These are phyloP conservation scores for Solanum acaule DNA, from an alignment of 257 asterid genomes.

Conservation along the genomic window DNA sequence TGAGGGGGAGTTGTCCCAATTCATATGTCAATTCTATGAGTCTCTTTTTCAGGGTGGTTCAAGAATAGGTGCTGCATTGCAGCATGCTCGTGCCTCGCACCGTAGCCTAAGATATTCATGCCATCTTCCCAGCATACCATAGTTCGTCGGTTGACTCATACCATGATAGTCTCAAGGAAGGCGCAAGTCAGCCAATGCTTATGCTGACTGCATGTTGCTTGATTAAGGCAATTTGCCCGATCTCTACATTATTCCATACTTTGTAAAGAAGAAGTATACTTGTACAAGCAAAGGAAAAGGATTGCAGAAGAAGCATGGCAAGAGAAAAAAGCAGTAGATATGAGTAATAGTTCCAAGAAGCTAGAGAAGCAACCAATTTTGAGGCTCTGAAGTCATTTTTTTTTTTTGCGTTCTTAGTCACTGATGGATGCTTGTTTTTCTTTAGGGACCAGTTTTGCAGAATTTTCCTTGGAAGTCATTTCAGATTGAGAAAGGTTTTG, in stretches of 20 bases:
- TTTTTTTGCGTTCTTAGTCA: background rate
- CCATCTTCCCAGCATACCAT: constrained; percentile 30
- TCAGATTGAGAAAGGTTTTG: background rate
- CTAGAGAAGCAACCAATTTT: background rate
- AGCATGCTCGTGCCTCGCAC: constrained; percentile 49
- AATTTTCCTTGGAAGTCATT: background rate
- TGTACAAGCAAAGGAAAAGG: constrained; percentile 1
- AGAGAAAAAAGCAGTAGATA: background rate
- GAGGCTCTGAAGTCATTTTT: background rate
- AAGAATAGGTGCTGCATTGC: constrained; percentile 52
- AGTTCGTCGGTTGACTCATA: background rate
- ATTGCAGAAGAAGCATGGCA: background rate
- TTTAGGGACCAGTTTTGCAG: background rate
- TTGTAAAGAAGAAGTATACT: background rate
- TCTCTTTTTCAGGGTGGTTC: constrained; percentile 69
- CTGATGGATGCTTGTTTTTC: background rate
- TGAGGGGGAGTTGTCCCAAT: constrained; percentile 78
- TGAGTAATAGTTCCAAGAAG: background rate
- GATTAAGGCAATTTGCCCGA: background rate
- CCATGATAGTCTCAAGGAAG: background rate
- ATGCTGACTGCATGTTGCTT: background rate
- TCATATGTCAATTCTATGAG: constrained; percentile 58
- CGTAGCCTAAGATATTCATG: constrained; percentile 61
- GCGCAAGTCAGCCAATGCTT: background rate
- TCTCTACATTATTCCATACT: background rate